Conservation (phyloP, 371 early-diverging fungal genomes). For the Lichtheimia hyalospora region DNA sequence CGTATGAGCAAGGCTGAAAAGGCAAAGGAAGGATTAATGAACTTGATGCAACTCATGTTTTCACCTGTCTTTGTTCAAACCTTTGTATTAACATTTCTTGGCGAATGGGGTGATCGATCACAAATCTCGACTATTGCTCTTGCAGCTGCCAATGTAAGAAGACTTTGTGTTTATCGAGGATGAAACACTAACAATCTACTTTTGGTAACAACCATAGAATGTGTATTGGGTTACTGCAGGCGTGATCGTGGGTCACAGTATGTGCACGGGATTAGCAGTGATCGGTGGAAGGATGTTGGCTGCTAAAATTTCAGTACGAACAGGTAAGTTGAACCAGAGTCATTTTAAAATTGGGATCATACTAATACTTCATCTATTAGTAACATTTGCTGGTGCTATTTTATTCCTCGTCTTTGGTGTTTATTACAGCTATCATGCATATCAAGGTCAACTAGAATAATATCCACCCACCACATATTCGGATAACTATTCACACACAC, state of each 20-base stretch:
- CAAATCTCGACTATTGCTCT: constrained; percentile 93
- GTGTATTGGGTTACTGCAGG: constrained; percentile 86
- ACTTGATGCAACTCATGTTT: constrained; percentile 68
- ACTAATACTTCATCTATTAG: constrained; percentile 32
- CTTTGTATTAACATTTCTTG: constrained; percentile 92
- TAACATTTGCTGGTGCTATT: constrained; percentile 81
- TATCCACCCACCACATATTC: too few species aligned
- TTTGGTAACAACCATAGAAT: constrained; percentile 41
- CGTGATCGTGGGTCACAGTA: constrained; percentile 83
- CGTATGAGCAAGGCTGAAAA: constrained; percentile 17
- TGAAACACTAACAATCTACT: too few species aligned
- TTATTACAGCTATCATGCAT: constrained; percentile 59
- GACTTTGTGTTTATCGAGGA: not conserved
- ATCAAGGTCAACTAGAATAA: constrained; percentile 17
- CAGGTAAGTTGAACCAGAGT: constrained; percentile 53
- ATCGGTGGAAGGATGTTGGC: constrained; percentile 93
- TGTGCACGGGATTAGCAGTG: constrained; percentile 92
- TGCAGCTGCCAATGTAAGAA: constrained; percentile 84
- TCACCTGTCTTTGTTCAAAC: constrained; percentile 94
- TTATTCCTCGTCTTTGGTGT: constrained; percentile 87
- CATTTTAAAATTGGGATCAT: too few species aligned
- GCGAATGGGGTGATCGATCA: constrained; percentile 97
- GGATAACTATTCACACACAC: not conserved
- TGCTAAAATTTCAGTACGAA: constrained; percentile 86
- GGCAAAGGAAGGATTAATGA: constrained; percentile 53